Evolutionary conservation across 108 stramenopile genomes (phyloP), one percentile per base, ranked within the genome.

Genomic region (Schizochytrium sp.): DNA sequence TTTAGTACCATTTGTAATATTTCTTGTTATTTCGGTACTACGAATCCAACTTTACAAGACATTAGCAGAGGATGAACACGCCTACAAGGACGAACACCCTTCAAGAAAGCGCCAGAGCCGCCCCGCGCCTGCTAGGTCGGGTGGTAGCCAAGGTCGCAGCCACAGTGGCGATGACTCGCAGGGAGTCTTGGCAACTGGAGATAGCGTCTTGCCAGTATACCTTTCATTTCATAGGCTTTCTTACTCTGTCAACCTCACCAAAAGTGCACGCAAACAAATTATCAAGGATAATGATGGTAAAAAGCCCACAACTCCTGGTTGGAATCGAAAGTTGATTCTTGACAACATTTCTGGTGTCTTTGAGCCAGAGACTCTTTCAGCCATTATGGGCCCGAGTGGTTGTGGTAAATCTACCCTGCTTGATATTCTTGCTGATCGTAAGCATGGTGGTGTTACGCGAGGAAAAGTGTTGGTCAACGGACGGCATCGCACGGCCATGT

Each of bases 361-460:
- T 50, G 40, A 7, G 40, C 72, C 89, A n/a, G 89, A 59, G 17
- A 50, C 72, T 40, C 56, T 91, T 12, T 41, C 58, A 3, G 89
- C 89, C 49, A 88, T 91, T 56, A 87, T 91, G 87, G 91, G 91
- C 28, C 91, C 91, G 3, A 64, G 88, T 0, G 91, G 91, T 3
- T 89, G 72, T 8, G 91, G 91, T 46, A 91, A 91, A 47, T 72
- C 91, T 41, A 88, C 76, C 40, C 87, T 91, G 3, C 83, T 91
- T 55, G 89, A 89, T 44, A 46, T 89, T 15, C 50, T 89, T 2
- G 91, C 89, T 3, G 89, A 69, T 69, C 89, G 87, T 61, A 60
- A 88, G 87, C 59, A 42, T 12, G 59, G 38, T 4, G 89, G 89
- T 3, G 19, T 45, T 28, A 40, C 28, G 46, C 56, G 1, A 0